Evolutionary conservation across 2,329 filamentous ascomycete species (phyloP).

Genomic region (Xenosphaeropsis pyriputrescens): DNA sequence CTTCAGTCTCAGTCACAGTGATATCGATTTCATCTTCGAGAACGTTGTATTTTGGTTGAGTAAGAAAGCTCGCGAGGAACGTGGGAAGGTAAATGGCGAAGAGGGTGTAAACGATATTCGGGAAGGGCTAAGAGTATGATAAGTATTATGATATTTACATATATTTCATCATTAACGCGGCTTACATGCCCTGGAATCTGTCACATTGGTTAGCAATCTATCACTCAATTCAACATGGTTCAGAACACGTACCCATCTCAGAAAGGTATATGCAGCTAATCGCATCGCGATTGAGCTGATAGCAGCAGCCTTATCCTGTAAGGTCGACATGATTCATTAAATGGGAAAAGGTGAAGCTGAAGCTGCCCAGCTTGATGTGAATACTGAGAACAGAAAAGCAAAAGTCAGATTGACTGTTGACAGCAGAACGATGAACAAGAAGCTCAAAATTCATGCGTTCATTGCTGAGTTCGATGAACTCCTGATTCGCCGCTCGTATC

Average conservation of each 20-base stretch:
- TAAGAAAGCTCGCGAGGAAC: slow-evolving; percentile 43
- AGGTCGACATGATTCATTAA: slow-evolving; percentile 6
- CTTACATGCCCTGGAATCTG: slow-evolving; percentile 18
- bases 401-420: no score
- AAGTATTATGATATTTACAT: background rate
- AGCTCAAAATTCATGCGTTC: no score
- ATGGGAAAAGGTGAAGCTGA: no score
- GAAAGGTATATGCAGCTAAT: slow-evolving; percentile 36
- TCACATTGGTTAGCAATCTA: slow-evolving; percentile 1
- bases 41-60: slow-evolving; percentile 39
- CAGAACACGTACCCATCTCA: slow-evolving; percentile 39
- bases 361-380: no score
- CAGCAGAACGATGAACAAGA: no score
- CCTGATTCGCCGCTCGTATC: no score
- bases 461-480: no score
- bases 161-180: slow-evolving; percentile 8
- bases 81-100: slow-evolving; percentile 52
- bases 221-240: background rate
- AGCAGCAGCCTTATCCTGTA: slow-evolving; percentile 13
- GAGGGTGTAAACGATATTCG: slow-evolving; percentile 37
- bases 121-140: slow-evolving; percentile 15
- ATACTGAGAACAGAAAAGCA: no score
- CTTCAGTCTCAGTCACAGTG: slow-evolving; percentile 43
- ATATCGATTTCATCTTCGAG: slow-evolving; percentile 70
- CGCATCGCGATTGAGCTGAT: slow-evolving; percentile 34